These are phyloP conservation scores for Mortierella alpina DNA, from an alignment of 192 early-diverging fungal genomes.

Conservation along the genomic window DNA sequence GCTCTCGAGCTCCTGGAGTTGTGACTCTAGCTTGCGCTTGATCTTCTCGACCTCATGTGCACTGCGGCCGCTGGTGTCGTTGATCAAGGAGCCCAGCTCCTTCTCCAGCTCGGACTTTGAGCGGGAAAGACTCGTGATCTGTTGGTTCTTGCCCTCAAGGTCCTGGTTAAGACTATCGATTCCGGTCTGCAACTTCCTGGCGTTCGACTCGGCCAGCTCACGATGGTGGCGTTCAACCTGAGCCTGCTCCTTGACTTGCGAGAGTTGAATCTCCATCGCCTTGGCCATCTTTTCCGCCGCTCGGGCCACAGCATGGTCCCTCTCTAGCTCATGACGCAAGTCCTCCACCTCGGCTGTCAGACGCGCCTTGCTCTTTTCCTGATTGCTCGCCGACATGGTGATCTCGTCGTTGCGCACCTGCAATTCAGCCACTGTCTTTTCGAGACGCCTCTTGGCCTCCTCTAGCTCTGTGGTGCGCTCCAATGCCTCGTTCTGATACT, in stretches of 20 bases:
- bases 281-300: constrained; percentile 73
- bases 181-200: constrained; percentile 65
- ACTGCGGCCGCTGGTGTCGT: constrained; percentile 78
- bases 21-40: constrained; percentile 69
- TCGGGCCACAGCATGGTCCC: constrained; percentile 76
- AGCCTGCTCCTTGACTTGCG: constrained; percentile 59
- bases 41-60: constrained; percentile 80
- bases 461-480: constrained; percentile 56
- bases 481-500: constrained; percentile 59
- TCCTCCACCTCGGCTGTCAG: constrained; percentile 83
- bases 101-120: constrained; percentile 74
- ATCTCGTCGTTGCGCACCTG: constrained; percentile 58
- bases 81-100: constrained; percentile 73
- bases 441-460: constrained; percentile 55
- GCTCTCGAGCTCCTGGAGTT: constrained; percentile 69
- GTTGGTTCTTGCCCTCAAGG: constrained; percentile 66
- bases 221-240: constrained; percentile 69
- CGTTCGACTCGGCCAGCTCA: constrained; percentile 70
- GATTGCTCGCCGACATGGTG: constrained; percentile 62
- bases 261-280: constrained; percentile 67
- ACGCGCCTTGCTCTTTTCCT: constrained; percentile 78
- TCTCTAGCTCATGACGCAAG: constrained; percentile 76
- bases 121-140: constrained; percentile 65
- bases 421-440: constrained; percentile 43
- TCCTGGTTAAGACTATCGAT: constrained; percentile 69